These are phyloP conservation scores for Prunus yedoensis DNA, from an alignment of 331 rosid species.

Conservation along the genomic window DNA sequence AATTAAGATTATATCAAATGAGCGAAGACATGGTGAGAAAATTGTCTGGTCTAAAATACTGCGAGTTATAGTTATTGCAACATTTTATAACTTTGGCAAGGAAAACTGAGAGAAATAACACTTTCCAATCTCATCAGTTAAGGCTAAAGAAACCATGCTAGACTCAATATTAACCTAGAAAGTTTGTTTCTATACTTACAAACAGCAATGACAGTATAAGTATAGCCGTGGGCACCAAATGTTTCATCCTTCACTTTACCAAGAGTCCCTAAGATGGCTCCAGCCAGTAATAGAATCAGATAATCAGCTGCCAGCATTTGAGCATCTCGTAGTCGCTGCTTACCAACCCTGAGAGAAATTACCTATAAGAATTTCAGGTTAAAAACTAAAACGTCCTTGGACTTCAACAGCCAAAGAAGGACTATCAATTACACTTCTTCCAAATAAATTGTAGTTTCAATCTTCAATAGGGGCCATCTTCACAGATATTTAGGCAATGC, in stretches of 20 bases:
- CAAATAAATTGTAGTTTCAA: slow-evolving; percentile 8
- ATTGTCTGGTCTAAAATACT: background rate
- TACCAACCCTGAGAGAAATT: slow-evolving; percentile 49
- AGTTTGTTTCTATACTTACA: slow-evolving; percentile 43
- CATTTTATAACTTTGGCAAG: background rate
- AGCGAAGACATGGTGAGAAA: slow-evolving; percentile 11
- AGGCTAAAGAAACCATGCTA: background rate
- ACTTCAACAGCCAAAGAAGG: slow-evolving; percentile 6
- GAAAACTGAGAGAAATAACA: background rate
- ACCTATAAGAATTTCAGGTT: slow-evolving; percentile 24
- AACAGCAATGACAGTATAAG: slow-evolving; percentile 70
- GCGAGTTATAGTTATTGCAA: background rate
- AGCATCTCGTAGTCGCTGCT: slow-evolving; percentile 69
- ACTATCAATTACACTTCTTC: slow-evolving; percentile 1
- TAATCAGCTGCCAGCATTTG: slow-evolving; percentile 54
- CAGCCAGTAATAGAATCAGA: slow-evolving; percentile 70
- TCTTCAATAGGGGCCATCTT: slow-evolving; percentile 9
- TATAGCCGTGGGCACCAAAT: slow-evolving; percentile 69
- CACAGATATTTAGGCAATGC: slow-evolving; percentile 8
- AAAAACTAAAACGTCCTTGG: slow-evolving; percentile 1
- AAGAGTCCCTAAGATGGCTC: slow-evolving; percentile 73
- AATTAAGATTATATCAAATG: slow-evolving; percentile 5
- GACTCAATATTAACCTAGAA: background rate
- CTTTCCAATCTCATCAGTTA: background rate
- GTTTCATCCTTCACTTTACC: slow-evolving; percentile 63